Base-by-base conservation (phyloP, 2,329 filamentous ascomycete genomes). In the Cladosporium sp. region DNA sequence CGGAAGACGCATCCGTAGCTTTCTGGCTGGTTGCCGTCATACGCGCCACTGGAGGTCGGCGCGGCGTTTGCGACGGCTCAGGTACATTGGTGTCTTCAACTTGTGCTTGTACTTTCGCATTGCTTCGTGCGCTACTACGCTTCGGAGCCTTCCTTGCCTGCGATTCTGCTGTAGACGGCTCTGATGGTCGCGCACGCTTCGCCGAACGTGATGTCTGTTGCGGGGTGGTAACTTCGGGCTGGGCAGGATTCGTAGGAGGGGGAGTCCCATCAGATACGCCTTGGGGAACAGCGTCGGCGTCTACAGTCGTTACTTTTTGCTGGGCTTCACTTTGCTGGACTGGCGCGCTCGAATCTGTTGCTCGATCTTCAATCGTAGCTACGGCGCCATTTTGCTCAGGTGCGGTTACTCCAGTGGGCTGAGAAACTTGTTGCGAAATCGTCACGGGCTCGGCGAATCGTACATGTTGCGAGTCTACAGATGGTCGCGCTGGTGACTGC, bases 111-210 rank as follows among this genome's bases (percentile, higher is more conserved):
- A 49, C 40, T 16, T 33, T 37, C 9, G 52, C 46, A 31, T 54
- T 49, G 14, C 35, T 63, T 32, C 59, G 50, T 16, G 50, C 46
- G 32, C 50, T 53, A 34, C 31, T 53, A 10, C 50, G 22, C 37
- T 46, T 53, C 2, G 50, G 50, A 16, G 50, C 50, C 10, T 53
- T 53, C 28, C 50, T 43, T 13, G 50, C 5, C 16, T 22, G 14
- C 3, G 48, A 9, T 16, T 53, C 50, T 40, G 22, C 16, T 42
- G 32, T 6, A 35, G 31, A 13, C 16, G 7, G 16, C 9, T 31
- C 19, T 6, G 13, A 18, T 11, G 16, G 14, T 22, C 40, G 16
- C 11, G 16, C 40, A 18, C 48, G 48, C 31, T 50, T 50, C 13
- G 40, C 38, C 10, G 48, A 18, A 31, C 48, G 48, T 31, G 16